These are phyloP conservation scores for Kuraishia borneana DNA, from an alignment of 805 yeast species.

Conservation along the genomic window DNA sequence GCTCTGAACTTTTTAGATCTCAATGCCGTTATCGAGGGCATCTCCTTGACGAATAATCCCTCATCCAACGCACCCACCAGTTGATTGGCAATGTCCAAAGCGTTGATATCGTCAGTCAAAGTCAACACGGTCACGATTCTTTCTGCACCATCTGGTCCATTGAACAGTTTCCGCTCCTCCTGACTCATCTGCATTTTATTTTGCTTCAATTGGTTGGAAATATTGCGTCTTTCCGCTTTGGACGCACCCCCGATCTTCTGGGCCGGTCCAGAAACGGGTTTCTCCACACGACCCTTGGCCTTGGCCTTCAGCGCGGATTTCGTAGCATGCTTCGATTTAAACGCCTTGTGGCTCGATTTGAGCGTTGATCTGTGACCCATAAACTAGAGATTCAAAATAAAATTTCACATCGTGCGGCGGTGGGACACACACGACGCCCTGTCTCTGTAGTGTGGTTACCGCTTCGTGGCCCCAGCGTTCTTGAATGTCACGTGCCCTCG, in stretches of 20 bases:
- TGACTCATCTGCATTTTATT: slow-evolving; percentile 55
- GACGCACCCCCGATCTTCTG: slow-evolving; percentile 27
- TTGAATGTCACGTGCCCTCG: too few relatives aligned
- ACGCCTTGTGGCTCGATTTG: slow-evolving; percentile 79
- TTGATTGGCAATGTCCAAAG: slow-evolving; percentile 39
- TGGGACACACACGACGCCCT: too few relatives aligned
- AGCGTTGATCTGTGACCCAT: slow-evolving; percentile 78
- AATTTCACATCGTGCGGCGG: too few relatives aligned
- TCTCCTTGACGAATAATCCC: slow-evolving; percentile 18
- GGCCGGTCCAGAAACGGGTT: slow-evolving; percentile 25
- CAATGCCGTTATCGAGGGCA: slow-evolving; percentile 41
- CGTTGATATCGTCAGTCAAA: slow-evolving; percentile 59
- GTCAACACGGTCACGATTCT: slow-evolving; percentile 76
- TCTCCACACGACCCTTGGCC: slow-evolving; percentile 82
- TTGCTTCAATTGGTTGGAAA: slow-evolving; percentile 65
- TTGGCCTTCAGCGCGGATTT: slow-evolving; percentile 78
- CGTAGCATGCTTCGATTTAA: slow-evolving; percentile 84
- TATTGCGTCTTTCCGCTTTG: slow-evolving; percentile 62
- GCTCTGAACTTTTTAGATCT: slow-evolving; percentile 61
- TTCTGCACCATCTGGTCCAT: slow-evolving; percentile 71
- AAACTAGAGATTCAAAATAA: too few relatives aligned
- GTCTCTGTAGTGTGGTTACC: too few relatives aligned
- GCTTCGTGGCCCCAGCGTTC: too few relatives aligned
- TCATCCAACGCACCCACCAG: slow-evolving; percentile 30
- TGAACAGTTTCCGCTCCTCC: slow-evolving; percentile 59